phyloP scores from a whole-genome alignment of 352 stramenopile genomes.

The Pythium brassicae region DNA sequence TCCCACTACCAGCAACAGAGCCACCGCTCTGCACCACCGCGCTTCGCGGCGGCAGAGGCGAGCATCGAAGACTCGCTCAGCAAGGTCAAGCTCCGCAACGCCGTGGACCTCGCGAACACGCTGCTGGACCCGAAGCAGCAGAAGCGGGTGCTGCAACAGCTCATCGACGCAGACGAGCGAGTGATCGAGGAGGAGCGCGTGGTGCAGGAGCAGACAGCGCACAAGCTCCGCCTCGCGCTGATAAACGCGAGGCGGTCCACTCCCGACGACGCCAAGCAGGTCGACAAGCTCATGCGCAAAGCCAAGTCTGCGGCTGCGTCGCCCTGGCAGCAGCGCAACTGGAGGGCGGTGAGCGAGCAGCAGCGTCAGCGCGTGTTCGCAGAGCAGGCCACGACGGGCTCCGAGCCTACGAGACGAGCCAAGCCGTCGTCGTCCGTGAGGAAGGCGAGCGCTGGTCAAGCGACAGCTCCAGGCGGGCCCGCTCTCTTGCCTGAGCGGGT shows the following conservation, averaged over 20 bases:
- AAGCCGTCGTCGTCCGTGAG: not conserved
- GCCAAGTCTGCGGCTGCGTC: constrained; percentile 26
- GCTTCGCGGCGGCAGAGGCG: constrained; percentile 11
- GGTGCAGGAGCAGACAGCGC: constrained; percentile 47
- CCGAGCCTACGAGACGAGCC: not conserved
- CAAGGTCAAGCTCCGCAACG: constrained; percentile 64
- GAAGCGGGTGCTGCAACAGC: constrained; percentile 50
- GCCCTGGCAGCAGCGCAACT: constrained; percentile 75
- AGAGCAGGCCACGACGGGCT: not conserved
- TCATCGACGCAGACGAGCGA: constrained; percentile 62
- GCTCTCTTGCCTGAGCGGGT: not conserved
- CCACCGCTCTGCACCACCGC: not conserved
- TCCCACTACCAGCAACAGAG: not conserved
- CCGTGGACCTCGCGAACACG: constrained; percentile 57
- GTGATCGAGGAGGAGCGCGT: constrained; percentile 69
- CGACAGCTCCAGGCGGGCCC: too few relatives aligned
- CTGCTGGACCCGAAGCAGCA: constrained; percentile 54
- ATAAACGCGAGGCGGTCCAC: constrained; percentile 35
- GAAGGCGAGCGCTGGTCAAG: not conserved
- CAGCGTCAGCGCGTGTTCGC: not conserved
- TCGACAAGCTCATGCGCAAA: constrained; percentile 8
- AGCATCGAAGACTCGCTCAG: constrained; percentile 60
- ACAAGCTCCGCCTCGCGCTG: constrained; percentile 45
- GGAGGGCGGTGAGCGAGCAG: constrained; percentile 27
- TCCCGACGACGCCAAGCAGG: constrained; percentile 14